Evolutionary conservation across 371 early-diverging fungal species (phyloP), one percentile per base, ranked within the genome.

Genomic region (Quaeritorhiza haematococci): DNA sequence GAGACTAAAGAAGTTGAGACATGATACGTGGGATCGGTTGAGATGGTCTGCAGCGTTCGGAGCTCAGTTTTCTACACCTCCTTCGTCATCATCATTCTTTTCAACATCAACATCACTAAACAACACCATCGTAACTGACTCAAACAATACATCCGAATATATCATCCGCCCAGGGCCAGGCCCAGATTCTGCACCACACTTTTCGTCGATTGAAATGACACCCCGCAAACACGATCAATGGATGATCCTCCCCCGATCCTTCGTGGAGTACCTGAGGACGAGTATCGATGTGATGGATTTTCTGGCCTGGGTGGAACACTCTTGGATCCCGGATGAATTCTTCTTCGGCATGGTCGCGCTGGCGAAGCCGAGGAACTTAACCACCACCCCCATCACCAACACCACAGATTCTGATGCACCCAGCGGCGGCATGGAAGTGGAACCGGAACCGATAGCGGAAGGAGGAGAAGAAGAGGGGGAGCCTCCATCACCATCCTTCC

Each of bases 211-310:
- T 3, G 10, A 8, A 21, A 47, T 50, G 3, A 28, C 3, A 17
- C 33, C 54, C 54, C n/a, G 15, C 28, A 53, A 53, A 34, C 54
- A 53, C 29, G 46, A 53, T 33, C 54, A 53, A 19, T 53, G 54
- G 54, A 32, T 53, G 44, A 53, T 53, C 15, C 29, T 53, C n/a
- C 27, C 41, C 4, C 44, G 33, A 45, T n/a, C n/a, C 21, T 53
- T 5, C 34, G 21, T 53, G n/a, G 19, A 8, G 48, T 46, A 32
- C 28, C 24, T 53, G 24, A 15, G 54, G 15, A 26, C 33, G 5
- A 19, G 19, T 15, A 15, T 15, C 19, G 54, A 23, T 3, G 54
- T 35, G 15, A 8, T 53, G 44, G 34, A 53, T 19, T 24, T 53
- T 6, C 46, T 53, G 4, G 44, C 48, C 8, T 53, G 23, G 33